A percentile compares a stretch with the other conserved stretches of the same genome.
phyloP scores from a whole-genome alignment of 345 rosid genomes.

The Xanthoceras sorbifolium region DNA sequence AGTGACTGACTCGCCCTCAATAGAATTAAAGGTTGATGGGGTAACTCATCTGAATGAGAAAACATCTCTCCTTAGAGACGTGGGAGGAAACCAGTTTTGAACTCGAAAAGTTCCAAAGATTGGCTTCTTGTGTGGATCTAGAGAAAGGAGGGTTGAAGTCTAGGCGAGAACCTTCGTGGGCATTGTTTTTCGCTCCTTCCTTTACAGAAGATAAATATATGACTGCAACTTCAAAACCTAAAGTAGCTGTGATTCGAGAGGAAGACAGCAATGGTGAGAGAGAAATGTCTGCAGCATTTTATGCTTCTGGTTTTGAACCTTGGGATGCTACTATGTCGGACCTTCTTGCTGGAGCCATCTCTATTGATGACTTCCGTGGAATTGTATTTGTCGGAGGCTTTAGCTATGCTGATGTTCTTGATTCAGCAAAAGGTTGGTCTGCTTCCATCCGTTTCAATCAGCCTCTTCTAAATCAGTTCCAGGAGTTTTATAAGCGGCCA shows the following conservation, averaged over 20 bases:
- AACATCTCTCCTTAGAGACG: constrained; percentile 72
- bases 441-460: constrained; percentile 85
- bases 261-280: constrained; percentile 98
- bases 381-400: constrained; percentile 93
- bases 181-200: constrained; percentile 70
- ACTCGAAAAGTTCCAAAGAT: constrained; percentile 74
- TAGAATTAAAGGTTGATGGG: constrained; percentile 67
- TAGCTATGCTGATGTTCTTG: constrained; percentile 92
- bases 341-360: constrained; percentile 61
- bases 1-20: constrained; percentile 54
- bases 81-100: constrained; percentile 96
- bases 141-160: constrained; percentile 86
- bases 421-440: constrained; percentile 98
- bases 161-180: constrained; percentile 77
- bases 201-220: constrained; percentile 59
- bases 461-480: constrained; percentile 75
- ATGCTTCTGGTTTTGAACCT: constrained; percentile 91
- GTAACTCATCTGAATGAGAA: constrained; percentile 54
- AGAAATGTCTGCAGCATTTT: constrained; percentile 92
- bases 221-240: constrained; percentile 63
- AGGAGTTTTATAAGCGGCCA: constrained; percentile 81
- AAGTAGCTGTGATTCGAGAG: constrained; percentile 89
- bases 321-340: constrained; percentile 96
- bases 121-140: constrained; percentile 76
- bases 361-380: constrained; percentile 73